phyloP scores from a whole-genome alignment of 768 basidiomycete genomes.

The Pleurotus platypus region DNA sequence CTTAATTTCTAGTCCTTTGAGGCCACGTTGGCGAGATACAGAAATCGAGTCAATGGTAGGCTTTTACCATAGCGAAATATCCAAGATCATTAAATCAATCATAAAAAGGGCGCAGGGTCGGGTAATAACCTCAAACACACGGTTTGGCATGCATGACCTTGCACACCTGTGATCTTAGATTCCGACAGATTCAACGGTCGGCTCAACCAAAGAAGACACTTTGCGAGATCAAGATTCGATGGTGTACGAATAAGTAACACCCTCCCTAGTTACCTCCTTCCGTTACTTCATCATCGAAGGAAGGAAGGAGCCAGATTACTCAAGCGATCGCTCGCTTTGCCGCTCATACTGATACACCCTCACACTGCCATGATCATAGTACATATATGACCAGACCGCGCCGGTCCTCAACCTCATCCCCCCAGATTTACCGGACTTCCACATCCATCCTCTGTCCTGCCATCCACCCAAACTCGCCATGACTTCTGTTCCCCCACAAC shows the following conservation, averaged over 20 bases:
- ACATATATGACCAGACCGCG: not conserved
- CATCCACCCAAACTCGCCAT: not conserved
- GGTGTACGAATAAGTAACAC: not conserved
- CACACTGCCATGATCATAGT: conserved; percentile 6
- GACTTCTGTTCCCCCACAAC: conserved; percentile 1
- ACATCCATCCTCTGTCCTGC: not conserved
- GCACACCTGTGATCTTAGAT: too few species aligned
- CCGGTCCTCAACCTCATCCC: not conserved
- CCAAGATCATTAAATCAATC: too few species aligned
- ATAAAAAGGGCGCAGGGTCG: too few species aligned
- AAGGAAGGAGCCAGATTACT: not conserved
- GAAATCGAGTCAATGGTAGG: not conserved
- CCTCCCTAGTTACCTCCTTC: conserved; percentile 5
- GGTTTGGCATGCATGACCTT: too few species aligned
- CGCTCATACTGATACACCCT: too few species aligned
- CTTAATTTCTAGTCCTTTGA: too few species aligned
- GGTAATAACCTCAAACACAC: too few species aligned
- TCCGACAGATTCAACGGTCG: too few species aligned
- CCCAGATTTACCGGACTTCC: not conserved
- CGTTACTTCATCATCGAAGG: not conserved
- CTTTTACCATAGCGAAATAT: too few species aligned
- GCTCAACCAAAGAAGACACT: too few species aligned
- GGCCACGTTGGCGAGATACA: too few species aligned
- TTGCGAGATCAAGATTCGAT: too few species aligned
- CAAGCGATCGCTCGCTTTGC: not conserved